Evolutionary conservation across 2,329 filamentous ascomycete species (phyloP).

Genomic region (Pseudocercospora crystallina): DNA sequence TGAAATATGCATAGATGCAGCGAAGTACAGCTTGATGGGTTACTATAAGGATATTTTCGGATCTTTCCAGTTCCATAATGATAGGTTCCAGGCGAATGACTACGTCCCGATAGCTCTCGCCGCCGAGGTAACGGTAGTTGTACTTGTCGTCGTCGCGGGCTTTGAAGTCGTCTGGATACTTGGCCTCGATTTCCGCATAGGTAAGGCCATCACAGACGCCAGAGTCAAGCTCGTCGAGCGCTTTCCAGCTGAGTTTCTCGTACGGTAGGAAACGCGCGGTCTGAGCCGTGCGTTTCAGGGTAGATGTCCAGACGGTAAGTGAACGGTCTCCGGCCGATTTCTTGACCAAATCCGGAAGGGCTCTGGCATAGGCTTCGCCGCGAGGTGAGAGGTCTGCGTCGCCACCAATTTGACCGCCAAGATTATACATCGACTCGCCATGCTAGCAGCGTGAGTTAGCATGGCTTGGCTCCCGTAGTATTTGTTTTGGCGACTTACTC

Average conservation of each 20-base stretch:
- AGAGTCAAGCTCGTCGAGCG: slow-evolving; percentile 92
- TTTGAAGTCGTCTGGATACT: slow-evolving; percentile 90
- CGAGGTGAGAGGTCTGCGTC: slow-evolving; percentile 84
- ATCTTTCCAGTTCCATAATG: slow-evolving; percentile 97
- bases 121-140: slow-evolving; percentile 97
- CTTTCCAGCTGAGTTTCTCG: slow-evolving; percentile 98
- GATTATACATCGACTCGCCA: slow-evolving; percentile 90
- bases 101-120: slow-evolving; percentile 93
- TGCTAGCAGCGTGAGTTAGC: slow-evolving; percentile 57
- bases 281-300: slow-evolving; percentile 80
- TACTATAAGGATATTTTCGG: slow-evolving; percentile 95
- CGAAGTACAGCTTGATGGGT: slow-evolving; percentile 95
- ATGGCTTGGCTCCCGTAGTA: neutral
- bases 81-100: slow-evolving; percentile 97
- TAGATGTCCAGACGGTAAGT: slow-evolving; percentile 74
- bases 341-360: slow-evolving; percentile 78
- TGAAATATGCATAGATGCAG: slow-evolving; percentile 98
- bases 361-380: slow-evolving; percentile 81
- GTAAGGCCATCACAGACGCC: slow-evolving; percentile 96
- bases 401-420: slow-evolving; percentile 87
- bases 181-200: slow-evolving; percentile 88
- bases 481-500: slow-evolving; percentile 39
- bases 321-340: slow-evolving; percentile 78
- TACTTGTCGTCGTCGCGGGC: slow-evolving; percentile 98
- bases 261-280: slow-evolving; percentile 86